Percentiles rank a stretch among this genome's conserved stretches.
These are phyloP conservation scores for Lasiodiplodia hormozganensis DNA, from an alignment of 2,329 filamentous ascomycete species.

Conservation along the genomic window DNA sequence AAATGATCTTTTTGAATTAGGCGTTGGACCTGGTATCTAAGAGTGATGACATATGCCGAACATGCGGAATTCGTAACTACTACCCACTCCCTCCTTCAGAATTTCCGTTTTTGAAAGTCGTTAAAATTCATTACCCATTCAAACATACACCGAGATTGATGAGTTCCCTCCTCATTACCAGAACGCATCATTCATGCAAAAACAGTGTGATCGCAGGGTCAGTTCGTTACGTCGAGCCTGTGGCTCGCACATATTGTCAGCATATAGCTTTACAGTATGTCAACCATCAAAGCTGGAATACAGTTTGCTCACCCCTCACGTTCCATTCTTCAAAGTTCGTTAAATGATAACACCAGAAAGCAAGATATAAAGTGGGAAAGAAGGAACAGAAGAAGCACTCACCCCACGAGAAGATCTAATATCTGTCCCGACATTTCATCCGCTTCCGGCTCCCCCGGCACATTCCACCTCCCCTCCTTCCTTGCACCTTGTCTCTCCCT, in stretches of 20 bases:
- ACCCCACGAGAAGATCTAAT: too few species aligned
- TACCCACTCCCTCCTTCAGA: too few species aligned
- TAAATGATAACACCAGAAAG: background rate
- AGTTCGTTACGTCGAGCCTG: too few species aligned
- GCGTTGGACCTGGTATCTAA: background rate
- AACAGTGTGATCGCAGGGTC: too few species aligned
- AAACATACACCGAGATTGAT: background rate
- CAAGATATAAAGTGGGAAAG: background rate
- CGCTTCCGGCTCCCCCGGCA: too few species aligned
- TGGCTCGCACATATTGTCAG: too few species aligned
- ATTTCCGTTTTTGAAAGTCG: background rate
- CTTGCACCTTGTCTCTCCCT: background rate
- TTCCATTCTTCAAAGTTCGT: too few species aligned
- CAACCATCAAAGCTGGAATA: background rate
- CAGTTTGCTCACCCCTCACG: too few species aligned
- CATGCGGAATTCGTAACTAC: too few species aligned
- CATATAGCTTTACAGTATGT: too few species aligned
- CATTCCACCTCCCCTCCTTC: background rate
- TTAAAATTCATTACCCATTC: background rate
- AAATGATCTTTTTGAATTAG: background rate
- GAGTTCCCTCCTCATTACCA: too few species aligned
- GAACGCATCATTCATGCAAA: too few species aligned
- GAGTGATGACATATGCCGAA: background rate
- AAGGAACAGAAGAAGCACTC: background rate
- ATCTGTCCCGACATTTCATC: background rate